Evolutionary conservation across 2,329 filamentous ascomycete species (phyloP).

Genomic region (Colletotrichum liaoningense): DNA sequence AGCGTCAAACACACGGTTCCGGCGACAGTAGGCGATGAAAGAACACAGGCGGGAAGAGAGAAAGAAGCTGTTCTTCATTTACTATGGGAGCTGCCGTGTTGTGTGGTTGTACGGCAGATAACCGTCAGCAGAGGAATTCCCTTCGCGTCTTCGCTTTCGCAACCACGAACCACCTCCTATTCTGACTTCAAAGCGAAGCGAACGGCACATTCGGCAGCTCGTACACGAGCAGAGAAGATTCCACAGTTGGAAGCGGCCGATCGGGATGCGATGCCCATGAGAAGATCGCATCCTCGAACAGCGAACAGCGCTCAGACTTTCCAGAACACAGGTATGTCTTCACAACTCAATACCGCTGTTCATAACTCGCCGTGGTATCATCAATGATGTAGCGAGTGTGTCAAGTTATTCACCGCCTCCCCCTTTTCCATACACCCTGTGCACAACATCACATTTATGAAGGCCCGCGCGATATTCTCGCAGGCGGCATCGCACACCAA

Average conservation of each 20-base stretch:
- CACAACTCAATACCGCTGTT: background rate
- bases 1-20: conserved; percentile 21
- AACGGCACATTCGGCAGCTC: background rate
- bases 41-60: background rate
- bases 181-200: background rate
- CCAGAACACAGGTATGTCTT: background rate
- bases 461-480: conserved; percentile 1
- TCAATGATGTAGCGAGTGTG: conserved; percentile 24
- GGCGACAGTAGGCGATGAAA: background rate
- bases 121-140: background rate
- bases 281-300: conserved; percentile 9
- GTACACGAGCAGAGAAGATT: background rate
- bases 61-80: background rate
- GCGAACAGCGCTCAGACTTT: background rate
- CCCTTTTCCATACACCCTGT: conserved; percentile 6
- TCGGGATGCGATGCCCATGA: conserved; percentile 19
- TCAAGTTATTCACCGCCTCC: conserved; percentile 30
- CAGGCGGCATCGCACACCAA: background rate
- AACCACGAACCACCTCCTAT: background rate
- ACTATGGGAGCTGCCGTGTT: background rate
- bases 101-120: background rate
- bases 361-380: conserved; percentile 2
- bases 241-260: conserved; percentile 12
- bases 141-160: background rate
- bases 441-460: conserved; percentile 26